Evolutionary conservation across 495 filamentous ascomycete species (phyloP).

Genomic region (Penicillium macrosclerotiorum): DNA sequence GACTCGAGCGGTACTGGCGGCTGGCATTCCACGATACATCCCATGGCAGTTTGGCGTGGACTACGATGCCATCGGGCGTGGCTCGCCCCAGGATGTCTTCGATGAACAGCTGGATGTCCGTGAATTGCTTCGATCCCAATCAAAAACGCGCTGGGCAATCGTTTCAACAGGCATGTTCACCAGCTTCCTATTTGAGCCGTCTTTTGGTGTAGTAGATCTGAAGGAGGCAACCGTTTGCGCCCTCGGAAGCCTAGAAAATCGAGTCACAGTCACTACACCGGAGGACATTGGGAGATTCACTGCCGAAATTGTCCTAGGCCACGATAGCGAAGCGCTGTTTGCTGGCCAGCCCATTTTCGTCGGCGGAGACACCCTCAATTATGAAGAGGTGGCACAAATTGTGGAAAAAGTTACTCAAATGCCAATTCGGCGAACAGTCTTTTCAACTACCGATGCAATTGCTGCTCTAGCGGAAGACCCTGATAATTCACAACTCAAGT

Average conservation of each 20-base stretch:
- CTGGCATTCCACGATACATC: conserved; percentile 45
- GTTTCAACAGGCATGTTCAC: conserved; percentile 58
- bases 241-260: conserved; percentile 53
- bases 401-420: conserved; percentile 41
- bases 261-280: conserved; percentile 55
- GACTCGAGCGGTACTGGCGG: conserved; percentile 47
- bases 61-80: conserved; percentile 57
- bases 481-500: conserved; percentile 52
- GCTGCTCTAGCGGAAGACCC: conserved; percentile 43
- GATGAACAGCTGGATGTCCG: conserved; percentile 61
- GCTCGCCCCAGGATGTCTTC: conserved; percentile 55
- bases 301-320: conserved; percentile 47
- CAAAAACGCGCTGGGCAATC: conserved; percentile 37
- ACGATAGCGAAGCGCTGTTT: conserved; percentile 17
- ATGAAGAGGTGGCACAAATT: conserved; percentile 48
- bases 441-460: conserved; percentile 37
- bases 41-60: conserved; percentile 70
- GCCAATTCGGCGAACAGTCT: conserved; percentile 44
- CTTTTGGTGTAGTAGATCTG: conserved; percentile 54
- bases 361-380: conserved; percentile 59
- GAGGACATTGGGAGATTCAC: conserved; percentile 58
- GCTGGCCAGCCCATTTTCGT: conserved; percentile 38
- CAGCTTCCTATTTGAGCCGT: conserved; percentile 58
- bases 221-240: conserved; percentile 39
- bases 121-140: conserved; percentile 47